Base-by-base conservation (phyloP, 2,329 filamentous ascomycete species). In the Fusarium sp. region DNA sequence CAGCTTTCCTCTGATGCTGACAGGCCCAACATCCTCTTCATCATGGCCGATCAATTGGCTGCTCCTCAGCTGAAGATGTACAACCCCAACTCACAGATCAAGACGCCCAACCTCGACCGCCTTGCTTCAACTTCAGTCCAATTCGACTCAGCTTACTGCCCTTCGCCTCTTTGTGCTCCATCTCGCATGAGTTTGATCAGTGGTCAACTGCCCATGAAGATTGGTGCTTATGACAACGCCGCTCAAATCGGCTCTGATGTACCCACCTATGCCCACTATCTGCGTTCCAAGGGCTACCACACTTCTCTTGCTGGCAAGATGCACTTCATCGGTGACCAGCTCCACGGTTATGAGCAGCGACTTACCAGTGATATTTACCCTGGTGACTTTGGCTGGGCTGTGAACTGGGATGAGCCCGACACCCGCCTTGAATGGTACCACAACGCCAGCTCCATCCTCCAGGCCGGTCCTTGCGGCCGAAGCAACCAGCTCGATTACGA, bases 401-500 rank as follows among this genome's bases (percentile, higher is more conserved):
- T 97, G 68, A 95, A 97, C 82, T 98, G 95, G 95, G 95, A 98
- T 78, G 90, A 95, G 79, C 94, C 95, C 13, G 91, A 94, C 34
- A 90, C 89, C 40, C 88, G 95, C 45, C 89, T 95, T 42, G 95
- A 98, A 81, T 98, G 94, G 93, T 98, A 96, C 78, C 95, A 98
- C 85, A 97, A 98, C 79, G 94, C 95, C 81, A 95, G 93, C 76
- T 97, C 94, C 8, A 95, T 98, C 72, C 84, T 95, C 75, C 94
- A 98, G 79, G 95, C 95, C 1, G 95, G 95, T 11, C 89, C 91
- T 31, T 97, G 94, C 74, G 91, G 97, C 40, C 89, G 94, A 71
- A 97, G 93, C 81, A 98, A 98, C 82, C 95, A 98, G 84, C 87
- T 98, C 53, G 95, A 98, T 79, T 98, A 95, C 74, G 95, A 98